phyloP scores from a whole-genome alignment of 148 eudicot species.

The Chenopodium quinoa region DNA sequence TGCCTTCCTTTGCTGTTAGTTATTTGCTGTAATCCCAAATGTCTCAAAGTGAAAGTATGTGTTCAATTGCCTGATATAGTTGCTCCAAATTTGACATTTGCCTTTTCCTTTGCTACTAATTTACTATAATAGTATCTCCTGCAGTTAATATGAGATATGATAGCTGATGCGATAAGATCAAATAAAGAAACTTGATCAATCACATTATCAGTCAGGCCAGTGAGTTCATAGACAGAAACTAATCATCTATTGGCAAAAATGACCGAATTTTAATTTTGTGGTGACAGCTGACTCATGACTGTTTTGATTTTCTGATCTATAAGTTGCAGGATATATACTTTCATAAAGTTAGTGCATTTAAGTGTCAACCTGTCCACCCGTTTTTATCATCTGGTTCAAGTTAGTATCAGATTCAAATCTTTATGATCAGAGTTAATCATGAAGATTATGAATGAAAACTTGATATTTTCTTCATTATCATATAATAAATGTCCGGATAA shows the following conservation, averaged over 20 bases:
- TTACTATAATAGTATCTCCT: neutral
- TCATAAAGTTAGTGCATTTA: neutral
- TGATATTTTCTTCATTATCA: slow-evolving; percentile 4
- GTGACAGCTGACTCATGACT: neutral
- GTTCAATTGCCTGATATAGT: neutral
- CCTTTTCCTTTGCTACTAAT: neutral
- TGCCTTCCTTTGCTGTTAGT: neutral
- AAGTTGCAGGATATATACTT: neutral
- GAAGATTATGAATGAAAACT: slow-evolving; percentile 15
- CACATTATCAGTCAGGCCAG: neutral
- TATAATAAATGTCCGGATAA: neutral
- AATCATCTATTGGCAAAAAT: neutral
- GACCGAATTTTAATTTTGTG: neutral
- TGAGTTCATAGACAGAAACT: neutral
- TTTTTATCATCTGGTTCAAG: neutral
- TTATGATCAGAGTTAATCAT: neutral
- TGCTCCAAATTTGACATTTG: neutral
- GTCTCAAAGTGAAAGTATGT: slow-evolving; percentile 6
- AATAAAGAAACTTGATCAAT: neutral
- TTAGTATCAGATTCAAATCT: neutral
- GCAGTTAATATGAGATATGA: neutral
- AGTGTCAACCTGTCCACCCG: neutral
- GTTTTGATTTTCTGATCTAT: neutral
- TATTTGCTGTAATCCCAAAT: neutral
- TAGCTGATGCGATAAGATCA: neutral